Evolutionary conservation across 768 basidiomycete species (phyloP).

Genomic region (Tubosaeta sp.): DNA sequence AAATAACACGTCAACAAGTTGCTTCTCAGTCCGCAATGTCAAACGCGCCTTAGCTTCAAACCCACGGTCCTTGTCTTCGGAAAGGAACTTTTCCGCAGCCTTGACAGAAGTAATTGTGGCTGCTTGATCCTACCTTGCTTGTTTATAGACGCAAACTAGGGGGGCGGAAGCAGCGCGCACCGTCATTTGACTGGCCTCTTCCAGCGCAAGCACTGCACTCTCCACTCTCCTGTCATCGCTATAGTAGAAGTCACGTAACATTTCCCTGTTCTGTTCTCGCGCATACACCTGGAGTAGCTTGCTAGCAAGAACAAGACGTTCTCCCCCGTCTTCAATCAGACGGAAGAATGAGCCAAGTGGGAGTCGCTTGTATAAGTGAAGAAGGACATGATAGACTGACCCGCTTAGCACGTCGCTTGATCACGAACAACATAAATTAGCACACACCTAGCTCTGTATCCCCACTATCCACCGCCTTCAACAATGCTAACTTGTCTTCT

Average conservation of each 20-base stretch:
- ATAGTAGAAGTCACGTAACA: conserved; percentile 95
- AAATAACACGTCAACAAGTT: neutral
- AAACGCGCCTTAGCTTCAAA: conserved; percentile 86
- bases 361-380: conserved; percentile 80
- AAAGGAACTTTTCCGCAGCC: conserved; percentile 88
- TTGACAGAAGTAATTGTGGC: conserved; percentile 71
- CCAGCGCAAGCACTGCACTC: conserved; percentile 83
- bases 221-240: conserved; percentile 95
- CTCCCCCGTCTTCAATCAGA: conserved; percentile 87
- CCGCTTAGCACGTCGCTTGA: neutral
- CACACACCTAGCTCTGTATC: conserved; percentile 87
- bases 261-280: conserved; percentile 82
- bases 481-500: conserved; percentile 81
- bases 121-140: conserved; percentile 56
- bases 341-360: conserved; percentile 91
- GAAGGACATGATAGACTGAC: conserved; percentile 87
- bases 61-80: conserved; percentile 84
- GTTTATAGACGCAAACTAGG: neutral
- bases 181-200: conserved; percentile 67
- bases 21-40: too few species aligned
- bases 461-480: conserved; percentile 90
- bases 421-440: neutral
- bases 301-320: conserved; percentile 66
- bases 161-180: conserved; percentile 37
- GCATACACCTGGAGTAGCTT: conserved; percentile 86